Evolutionary conservation across 371 early-diverging fungal genomes (phyloP), one percentile per base, ranked within the genome.

Genomic region (Basidiobolus meristosporus): DNA sequence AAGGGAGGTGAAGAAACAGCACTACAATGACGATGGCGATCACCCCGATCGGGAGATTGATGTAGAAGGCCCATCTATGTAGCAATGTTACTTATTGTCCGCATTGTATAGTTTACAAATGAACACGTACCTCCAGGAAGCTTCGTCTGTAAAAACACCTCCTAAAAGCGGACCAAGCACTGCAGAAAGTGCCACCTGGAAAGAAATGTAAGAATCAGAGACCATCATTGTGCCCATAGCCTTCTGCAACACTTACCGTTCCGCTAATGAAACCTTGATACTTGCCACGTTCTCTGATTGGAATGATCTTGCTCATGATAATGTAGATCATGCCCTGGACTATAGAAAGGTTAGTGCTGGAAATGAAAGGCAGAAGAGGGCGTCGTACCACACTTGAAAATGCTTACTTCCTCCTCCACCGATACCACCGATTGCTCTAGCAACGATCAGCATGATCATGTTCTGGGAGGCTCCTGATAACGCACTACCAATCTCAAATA

Each of bases 341-440:
- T n/a, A n/a, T n/a, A n/a, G n/a, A n/a, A n/a, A n/a, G n/a, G n/a
- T n/a, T n/a, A n/a, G n/a, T n/a, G n/a, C n/a, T n/a, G n/a, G n/a
- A n/a, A n/a, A n/a, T n/a, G n/a, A n/a, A n/a, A n/a, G n/a, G n/a
- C n/a, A n/a, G n/a, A n/a, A n/a, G n/a, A n/a, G n/a, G n/a, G n/a
- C n/a, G n/a, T n/a, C n/a, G n/a, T n/a, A n/a, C n/a, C n/a, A n/a
- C n/a, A n/a, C n/a, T n/a, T n/a, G n/a, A n/a, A n/a, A n/a, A n/a
- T n/a, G n/a, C n/a, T n/a, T n/a, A n/a, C n/a, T 51, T 2, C 87
- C 84, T 16, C 75, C 76, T 18, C 84, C 88, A 33, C 93, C 90
- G 20, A 79, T 46, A 15, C 85, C 85, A 9, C 80, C 71, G 22
- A 82, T 47, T 2, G 73, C 80, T 31, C 89, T 68, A 7, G 71